Evolutionary conservation across 2,329 filamentous ascomycete species (phyloP).

Genomic region (Fusarium secorum): DNA sequence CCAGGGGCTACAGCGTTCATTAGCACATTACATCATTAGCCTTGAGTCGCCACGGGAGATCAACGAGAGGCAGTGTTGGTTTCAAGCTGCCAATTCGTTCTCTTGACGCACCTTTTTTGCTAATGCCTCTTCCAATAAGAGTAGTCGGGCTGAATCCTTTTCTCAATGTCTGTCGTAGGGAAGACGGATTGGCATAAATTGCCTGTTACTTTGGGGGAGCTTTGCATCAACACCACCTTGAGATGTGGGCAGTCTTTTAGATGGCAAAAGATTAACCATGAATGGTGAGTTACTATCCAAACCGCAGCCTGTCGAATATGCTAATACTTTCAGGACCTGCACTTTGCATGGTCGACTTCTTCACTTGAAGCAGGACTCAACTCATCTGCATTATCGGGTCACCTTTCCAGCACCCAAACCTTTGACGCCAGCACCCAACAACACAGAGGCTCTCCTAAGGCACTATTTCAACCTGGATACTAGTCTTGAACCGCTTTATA

Average conservation of each 20-base stretch:
- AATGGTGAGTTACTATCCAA: constrained; percentile 68
- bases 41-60: constrained; percentile 1
- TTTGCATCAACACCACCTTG: constrained; percentile 93
- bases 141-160: neutral
- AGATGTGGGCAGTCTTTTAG: constrained; percentile 96
- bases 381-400: constrained; percentile 80
- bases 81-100: neutral
- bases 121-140: neutral
- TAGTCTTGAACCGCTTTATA: constrained; percentile 79
- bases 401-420: constrained; percentile 59
- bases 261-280: constrained; percentile 85
- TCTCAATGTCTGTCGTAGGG: constrained; percentile 52
- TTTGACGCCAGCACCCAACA: constrained; percentile 55
- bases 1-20: neutral
- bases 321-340: constrained; percentile 67
- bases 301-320: neutral
- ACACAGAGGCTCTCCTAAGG: constrained; percentile 75
- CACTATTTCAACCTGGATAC: constrained; percentile 88
- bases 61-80: neutral
- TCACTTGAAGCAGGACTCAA: constrained; percentile 82
- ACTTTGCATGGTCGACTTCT: constrained; percentile 85
- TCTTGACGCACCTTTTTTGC: neutral
- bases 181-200: constrained; percentile 87
- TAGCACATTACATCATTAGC: constrained; percentile 19
- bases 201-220: constrained; percentile 80